Evolutionary conservation across 1,284 basidiomycete species (phyloP), one percentile per base, ranked within the genome.

Genomic region (Ceratobasidium sp.): DNA sequence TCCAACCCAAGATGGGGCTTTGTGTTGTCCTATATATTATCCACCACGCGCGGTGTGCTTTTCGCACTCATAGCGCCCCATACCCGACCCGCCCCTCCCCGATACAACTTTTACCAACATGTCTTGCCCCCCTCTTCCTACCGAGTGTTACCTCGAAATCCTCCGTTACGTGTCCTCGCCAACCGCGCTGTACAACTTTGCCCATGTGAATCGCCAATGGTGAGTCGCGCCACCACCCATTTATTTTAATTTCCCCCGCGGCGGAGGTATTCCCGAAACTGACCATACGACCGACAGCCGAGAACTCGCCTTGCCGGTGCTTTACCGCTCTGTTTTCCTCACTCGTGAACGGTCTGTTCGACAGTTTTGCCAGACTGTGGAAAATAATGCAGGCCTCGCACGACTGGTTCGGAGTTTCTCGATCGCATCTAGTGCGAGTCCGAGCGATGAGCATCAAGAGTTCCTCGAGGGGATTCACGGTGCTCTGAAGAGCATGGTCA

Each of bases 271-370:
- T 65, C 12, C 35, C 8, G 41, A 50, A 16, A 60, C 55, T 64
- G 46, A 62, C 59, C 54, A 59, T 38, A 57, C 41, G 20, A 55
- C 33, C 50, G 23, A 35, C 12, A 75, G 73, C 73, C 73, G 73
- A 50, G 73, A 41, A 12, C 27, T 75, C 23, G 62, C 62, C 33
- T 38, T 60, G 16, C 73, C 73, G 1, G n/a, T 75, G n/a, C 50
- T 75, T n/a, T 75, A 75, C 27, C 60, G n/a, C 50, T 33, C 60
- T 44, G 73, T 75, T 62, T 66, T 60, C 38, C 73, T 75, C 23
- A 6, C 33, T 16, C 62, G 60, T 20, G 73, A 75, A 55, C 50
- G 54, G 6, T 62, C 73, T 2, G 73, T 75, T 52, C 46, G 73
- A 14, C 60, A 57, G 62, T 75, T 65, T 44, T 75, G 73, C 50